A percentile compares a stretch with the other conserved stretches of the same genome.
Conservation (phyloP, 805 yeast species). For the Metschnikowia kofuensis region DNA sequence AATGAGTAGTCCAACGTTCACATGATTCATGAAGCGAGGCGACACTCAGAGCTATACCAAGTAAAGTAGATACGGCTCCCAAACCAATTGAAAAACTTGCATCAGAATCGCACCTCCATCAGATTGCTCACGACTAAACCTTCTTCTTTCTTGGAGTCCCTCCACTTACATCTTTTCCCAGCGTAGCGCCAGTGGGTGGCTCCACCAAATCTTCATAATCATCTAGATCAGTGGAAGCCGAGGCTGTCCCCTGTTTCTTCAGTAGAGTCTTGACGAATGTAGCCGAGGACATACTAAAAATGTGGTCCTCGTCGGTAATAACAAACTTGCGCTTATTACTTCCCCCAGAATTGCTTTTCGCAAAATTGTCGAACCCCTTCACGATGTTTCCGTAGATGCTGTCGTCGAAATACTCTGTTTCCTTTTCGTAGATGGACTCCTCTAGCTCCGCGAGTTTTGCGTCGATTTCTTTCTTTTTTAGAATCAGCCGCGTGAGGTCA, state of each 20-base stretch:
- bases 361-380: slow-evolving; percentile 85
- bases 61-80: too few relatives aligned
- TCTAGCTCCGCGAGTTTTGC: slow-evolving; percentile 61
- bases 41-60: too few relatives aligned
- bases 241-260: slow-evolving; percentile 42
- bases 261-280: slow-evolving; percentile 58
- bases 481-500: slow-evolving; percentile 61
- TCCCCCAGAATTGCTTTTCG: slow-evolving; percentile 42
- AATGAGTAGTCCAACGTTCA: too few relatives aligned
- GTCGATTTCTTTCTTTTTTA: slow-evolving; percentile 63
- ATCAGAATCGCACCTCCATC: not conserved
- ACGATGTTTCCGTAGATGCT: slow-evolving; percentile 76
- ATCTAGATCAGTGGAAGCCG: slow-evolving; percentile 21
- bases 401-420: slow-evolving; percentile 72
- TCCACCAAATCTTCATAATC: slow-evolving; percentile 22
- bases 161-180: slow-evolving; percentile 6
- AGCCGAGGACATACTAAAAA: slow-evolving; percentile 74
- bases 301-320: slow-evolving; percentile 72
- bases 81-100: too few relatives aligned
- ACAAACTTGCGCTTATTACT: slow-evolving; percentile 47
- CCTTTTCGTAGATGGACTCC: slow-evolving; percentile 75
- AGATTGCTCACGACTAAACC: not conserved
- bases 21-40: too few relatives aligned
- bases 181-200: slow-evolving; percentile 8
- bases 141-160: slow-evolving; percentile 19